phyloP scores from a whole-genome alignment of 192 early-diverging fungal genomes.

The Dissophora ornata region DNA sequence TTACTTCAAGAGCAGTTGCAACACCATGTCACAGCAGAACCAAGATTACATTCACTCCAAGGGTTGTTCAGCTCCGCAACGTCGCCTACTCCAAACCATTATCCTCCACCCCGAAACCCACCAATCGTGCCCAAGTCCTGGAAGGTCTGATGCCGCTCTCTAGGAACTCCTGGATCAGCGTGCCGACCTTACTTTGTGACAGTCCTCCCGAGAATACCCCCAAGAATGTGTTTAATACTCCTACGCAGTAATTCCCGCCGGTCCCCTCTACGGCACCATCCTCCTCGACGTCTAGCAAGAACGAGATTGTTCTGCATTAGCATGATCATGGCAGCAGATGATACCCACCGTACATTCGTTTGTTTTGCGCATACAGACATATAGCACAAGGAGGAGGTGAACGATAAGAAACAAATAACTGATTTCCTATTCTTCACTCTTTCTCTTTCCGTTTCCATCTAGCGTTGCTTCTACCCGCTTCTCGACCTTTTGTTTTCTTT shows the following conservation, averaged over 20 bases:
- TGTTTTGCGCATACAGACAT: background rate
- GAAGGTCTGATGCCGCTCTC: constrained; percentile 21
- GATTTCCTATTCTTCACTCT: background rate
- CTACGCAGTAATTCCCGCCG: background rate
- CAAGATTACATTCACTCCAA: background rate
- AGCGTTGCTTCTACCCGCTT: too few species aligned
- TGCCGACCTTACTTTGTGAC: constrained; percentile 7
- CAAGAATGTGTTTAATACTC: background rate
- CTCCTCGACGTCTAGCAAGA: background rate
- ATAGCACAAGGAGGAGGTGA: background rate
- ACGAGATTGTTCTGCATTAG: background rate
- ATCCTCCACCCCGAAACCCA: background rate
- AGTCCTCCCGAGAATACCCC: background rate
- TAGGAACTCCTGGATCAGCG: background rate
- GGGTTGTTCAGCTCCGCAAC: constrained; percentile 22
- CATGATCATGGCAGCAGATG: background rate
- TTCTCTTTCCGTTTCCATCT: too few species aligned
- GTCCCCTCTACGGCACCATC: background rate
- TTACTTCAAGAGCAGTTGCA: too few species aligned
- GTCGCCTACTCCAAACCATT: constrained; percentile 9
- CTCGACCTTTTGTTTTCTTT: background rate
- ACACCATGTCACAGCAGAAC: background rate
- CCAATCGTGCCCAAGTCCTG: constrained; percentile 9
- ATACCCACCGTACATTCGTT: constrained; percentile 10
- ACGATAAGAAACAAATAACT: background rate